Evolutionary conservation across 192 early-diverging fungal species (phyloP), one percentile per base, ranked within the genome.

Genomic region (Pilobolus umbonatus): DNA sequence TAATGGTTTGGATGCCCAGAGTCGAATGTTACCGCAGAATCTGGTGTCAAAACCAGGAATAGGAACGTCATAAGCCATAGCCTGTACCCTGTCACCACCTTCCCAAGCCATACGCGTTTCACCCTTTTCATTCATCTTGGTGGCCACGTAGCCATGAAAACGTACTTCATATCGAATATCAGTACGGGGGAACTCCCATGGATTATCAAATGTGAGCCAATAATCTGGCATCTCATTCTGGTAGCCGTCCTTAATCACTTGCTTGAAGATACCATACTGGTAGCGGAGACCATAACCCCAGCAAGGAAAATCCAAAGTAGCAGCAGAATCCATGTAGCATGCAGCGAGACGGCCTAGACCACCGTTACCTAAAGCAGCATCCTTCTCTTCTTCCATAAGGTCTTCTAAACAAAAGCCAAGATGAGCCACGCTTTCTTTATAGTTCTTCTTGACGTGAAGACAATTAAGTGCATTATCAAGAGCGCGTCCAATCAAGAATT

Each of bases 261-360:
- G 96, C 73, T 97, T 86, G 80, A 98, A 98, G 76, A 98, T 97
- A 69, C 96, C 96, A 73, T 98, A 98, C 56, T 85, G 89, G 79
- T 98, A 98, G 29, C 96, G 86, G 51, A 98, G 85, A 36, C 96
- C 95, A 61, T 98, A 98, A 52, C 96, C 91, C 92, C 94, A 94
- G 26, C 87, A 93, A 17, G 96, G 95, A 60, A 92, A 92, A 76
- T 96, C 88, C 22, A 92, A 71, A 50, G 92, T 90, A 25, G 96
- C 95, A 68, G 96, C 68, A 28, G 94, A 94, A 71, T 97, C 90
- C 85, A 98, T 94, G 64, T 95, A 98, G 69, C 96, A 98, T 31
- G 96, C 96, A 1, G 96, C 96, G 54, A 98, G 78, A 32, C 94
- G 90, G 30, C 94, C 96, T 9, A 98, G 79, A 68, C 96, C 96